A percentile compares a stretch with the other conserved stretches of the same genome.
Evolutionary conservation across 495 filamentous ascomycete species (phyloP).

Genomic region (Geopyxis carbonaria): DNA sequence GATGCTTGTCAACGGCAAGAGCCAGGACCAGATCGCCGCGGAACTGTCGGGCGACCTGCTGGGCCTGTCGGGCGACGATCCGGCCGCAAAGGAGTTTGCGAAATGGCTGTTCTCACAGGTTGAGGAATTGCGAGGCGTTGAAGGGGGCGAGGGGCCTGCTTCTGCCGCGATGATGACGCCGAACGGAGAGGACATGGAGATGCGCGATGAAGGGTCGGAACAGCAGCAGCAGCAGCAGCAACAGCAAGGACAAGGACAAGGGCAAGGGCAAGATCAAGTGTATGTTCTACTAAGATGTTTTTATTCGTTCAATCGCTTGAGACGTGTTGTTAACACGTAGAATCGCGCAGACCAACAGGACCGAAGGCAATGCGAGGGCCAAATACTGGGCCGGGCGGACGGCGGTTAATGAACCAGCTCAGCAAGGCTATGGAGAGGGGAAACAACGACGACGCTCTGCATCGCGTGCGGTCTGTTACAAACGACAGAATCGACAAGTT

Average conservation of each 20-base stretch:
- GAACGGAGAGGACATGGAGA: too few species aligned
- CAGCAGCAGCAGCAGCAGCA: too few species aligned
- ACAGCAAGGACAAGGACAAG: too few species aligned
- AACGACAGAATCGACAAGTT: slow-evolving; percentile 63
- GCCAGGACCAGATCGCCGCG: slow-evolving; percentile 67
- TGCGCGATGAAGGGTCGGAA: too few species aligned
- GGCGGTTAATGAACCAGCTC: slow-evolving; percentile 73
- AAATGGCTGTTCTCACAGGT: slow-evolving; percentile 57
- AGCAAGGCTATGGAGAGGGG: slow-evolving; percentile 74
- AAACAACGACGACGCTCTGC: slow-evolving; percentile 52
- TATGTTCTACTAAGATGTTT: too few species aligned
- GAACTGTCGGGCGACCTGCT: slow-evolving; percentile 84
- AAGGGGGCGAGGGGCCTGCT: too few species aligned
- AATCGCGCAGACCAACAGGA: slow-evolving; percentile 79
- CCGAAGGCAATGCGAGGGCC: slow-evolving; percentile 87
- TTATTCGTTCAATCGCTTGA: too few species aligned
- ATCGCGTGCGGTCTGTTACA: slow-evolving; percentile 60
- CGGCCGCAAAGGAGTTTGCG: slow-evolving; percentile 66
- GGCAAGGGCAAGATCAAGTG: too few species aligned
- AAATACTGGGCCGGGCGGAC: slow-evolving; percentile 39
- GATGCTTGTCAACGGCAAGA: slow-evolving; percentile 91
- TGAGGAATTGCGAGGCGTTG: not conserved
- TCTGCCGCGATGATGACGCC: too few species aligned
- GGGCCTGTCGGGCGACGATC: slow-evolving; percentile 63
- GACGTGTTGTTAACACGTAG: too few species aligned